Percentiles rank a stretch among this genome's conserved stretches.
phyloP scores from a whole-genome alignment of 2,329 filamentous ascomycete genomes.

The Penicillium hordei region DNA sequence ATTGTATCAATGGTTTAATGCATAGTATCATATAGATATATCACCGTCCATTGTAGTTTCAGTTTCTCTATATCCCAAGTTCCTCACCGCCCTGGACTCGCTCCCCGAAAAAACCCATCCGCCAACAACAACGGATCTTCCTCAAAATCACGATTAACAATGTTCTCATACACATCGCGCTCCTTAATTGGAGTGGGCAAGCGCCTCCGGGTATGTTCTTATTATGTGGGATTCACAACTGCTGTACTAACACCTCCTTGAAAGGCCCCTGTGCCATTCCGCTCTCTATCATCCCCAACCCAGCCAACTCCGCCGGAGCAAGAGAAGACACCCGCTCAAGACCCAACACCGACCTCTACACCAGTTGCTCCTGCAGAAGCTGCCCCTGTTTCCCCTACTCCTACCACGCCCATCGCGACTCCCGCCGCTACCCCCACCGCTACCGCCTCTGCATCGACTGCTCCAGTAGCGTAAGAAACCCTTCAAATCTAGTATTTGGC shows the following conservation, averaged over 20 bases:
- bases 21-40: background rate
- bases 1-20: background rate
- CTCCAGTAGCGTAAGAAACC: constrained; percentile 14
- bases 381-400: background rate
- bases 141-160: constrained; percentile 16
- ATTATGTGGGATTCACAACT: background rate
- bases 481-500: background rate
- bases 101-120: constrained; percentile 25
- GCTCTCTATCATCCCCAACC: constrained; percentile 24
- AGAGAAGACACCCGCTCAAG: constrained; percentile 9
- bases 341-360: constrained; percentile 3
- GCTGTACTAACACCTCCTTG: background rate
- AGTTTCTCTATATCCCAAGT: background rate
- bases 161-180: constrained; percentile 28
- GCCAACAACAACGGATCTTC: constrained; percentile 11
- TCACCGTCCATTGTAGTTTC: background rate
- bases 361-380: background rate
- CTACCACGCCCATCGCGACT: background rate
- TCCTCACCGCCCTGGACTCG: constrained; percentile 5
- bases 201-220: constrained; percentile 22
- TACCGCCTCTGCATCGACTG: constrained; percentile 2
- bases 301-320: constrained; percentile 18
- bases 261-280: constrained; percentile 19
- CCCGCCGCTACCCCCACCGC: background rate
- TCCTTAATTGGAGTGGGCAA: constrained; percentile 24